Conservation (phyloP, 83 land plant species). For the Isoetes engelmannii region DNA sequence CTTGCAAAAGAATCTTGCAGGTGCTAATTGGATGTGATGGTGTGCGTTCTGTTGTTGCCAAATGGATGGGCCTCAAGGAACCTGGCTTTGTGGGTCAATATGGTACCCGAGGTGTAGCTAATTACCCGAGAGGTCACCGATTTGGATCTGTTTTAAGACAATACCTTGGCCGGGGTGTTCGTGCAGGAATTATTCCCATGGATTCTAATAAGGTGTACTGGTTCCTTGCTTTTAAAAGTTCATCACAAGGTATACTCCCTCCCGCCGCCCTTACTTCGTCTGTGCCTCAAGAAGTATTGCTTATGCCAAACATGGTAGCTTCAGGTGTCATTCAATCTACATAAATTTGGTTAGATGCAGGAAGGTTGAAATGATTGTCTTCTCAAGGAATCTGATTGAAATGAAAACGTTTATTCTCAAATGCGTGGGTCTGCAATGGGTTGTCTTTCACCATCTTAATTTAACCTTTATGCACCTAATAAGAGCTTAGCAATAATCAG, state of each 20-base stretch:
- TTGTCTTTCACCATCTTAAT: no score
- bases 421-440: no score
- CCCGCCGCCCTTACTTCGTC: not conserved
- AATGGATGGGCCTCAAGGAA: slow-evolving; percentile 66
- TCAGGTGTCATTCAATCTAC: no score
- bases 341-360: no score
- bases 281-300: no score
- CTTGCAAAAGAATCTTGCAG: slow-evolving; percentile 22
- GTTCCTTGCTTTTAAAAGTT: slow-evolving; percentile 61
- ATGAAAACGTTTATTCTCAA: no score
- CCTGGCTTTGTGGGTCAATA: slow-evolving; percentile 63
- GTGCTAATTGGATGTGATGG: slow-evolving; percentile 79
- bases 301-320: no score
- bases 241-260: slow-evolving; percentile 41
- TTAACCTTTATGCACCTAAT: no score
- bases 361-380: no score
- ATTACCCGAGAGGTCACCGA: slow-evolving; percentile 51
- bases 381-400: no score
- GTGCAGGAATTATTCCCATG: slow-evolving; percentile 67
- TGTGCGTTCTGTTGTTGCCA: slow-evolving; percentile 54
- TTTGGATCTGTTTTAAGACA: slow-evolving; percentile 41
- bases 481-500: no score
- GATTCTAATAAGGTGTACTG: slow-evolving; percentile 60
- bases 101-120: slow-evolving; percentile 68
- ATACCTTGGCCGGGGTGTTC: slow-evolving; percentile 59